A percentile compares a stretch with the other conserved stretches of the same genome.
These are phyloP conservation scores for Trichoderma breve DNA, from an alignment of 2,329 filamentous ascomycete genomes.

Conservation along the genomic window DNA sequence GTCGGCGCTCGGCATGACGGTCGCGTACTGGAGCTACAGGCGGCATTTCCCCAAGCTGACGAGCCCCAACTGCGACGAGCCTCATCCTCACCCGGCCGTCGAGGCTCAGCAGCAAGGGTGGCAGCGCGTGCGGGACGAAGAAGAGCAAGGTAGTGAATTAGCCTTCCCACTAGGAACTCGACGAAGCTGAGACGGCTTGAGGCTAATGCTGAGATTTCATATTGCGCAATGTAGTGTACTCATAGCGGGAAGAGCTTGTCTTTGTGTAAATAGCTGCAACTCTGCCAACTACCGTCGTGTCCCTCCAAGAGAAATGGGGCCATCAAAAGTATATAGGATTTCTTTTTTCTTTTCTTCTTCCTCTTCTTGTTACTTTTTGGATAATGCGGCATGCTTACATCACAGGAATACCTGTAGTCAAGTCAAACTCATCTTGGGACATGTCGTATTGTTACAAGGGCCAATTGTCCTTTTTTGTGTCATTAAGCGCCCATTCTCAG, in stretches of 20 bases:
- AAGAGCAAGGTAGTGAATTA: constrained; percentile 47
- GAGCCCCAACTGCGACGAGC: constrained; percentile 54
- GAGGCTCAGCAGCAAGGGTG: constrained; percentile 36
- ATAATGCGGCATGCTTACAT: neutral
- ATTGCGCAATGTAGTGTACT: neutral
- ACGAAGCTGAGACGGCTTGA: neutral
- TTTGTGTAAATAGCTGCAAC: neutral
- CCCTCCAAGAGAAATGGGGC: neutral
- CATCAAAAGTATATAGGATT: neutral
- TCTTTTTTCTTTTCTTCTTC: neutral
- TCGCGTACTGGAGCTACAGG: constrained; percentile 66
- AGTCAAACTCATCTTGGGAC: constrained; percentile 4
- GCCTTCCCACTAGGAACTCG: constrained; percentile 5
- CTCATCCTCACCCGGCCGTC: constrained; percentile 49
- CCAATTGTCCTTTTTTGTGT: neutral
- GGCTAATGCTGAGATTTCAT: neutral
- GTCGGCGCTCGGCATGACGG: constrained; percentile 55
- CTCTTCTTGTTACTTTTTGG: neutral
- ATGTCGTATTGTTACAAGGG: constrained; percentile 24
- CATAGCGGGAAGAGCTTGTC: neutral
- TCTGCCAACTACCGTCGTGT: neutral
- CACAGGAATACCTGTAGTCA: neutral
- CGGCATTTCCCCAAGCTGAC: constrained; percentile 60
- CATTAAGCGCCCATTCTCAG: constrained; percentile 20
- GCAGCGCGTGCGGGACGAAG: constrained; percentile 53